A percentile compares a stretch with the other conserved stretches of the same genome.
Evolutionary conservation across 345 rosid species (phyloP).

Genomic region (Brassica incana): DNA sequence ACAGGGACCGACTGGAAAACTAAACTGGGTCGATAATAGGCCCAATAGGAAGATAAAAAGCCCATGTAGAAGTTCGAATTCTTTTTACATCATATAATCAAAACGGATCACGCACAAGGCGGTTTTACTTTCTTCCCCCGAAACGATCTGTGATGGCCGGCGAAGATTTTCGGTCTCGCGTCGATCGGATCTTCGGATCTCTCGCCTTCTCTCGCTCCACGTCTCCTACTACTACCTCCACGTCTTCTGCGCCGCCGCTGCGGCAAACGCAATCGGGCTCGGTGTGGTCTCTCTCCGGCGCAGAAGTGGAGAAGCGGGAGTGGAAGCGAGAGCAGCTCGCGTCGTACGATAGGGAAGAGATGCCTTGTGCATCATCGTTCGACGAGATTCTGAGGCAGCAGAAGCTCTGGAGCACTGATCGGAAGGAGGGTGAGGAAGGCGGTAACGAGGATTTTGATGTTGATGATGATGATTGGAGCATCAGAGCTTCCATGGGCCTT

Average conservation of each 20-base stretch:
- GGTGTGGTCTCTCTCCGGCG: slow-evolving; percentile 50
- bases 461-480: slow-evolving; percentile 51
- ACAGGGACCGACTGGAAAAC: neutral
- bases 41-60: neutral
- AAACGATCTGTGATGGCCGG: slow-evolving; percentile 40
- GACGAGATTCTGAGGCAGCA: slow-evolving; percentile 37
- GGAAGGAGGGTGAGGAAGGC: slow-evolving; percentile 35
- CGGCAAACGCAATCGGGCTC: slow-evolving; percentile 27
- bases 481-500: slow-evolving; percentile 70
- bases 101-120: slow-evolving; percentile 16
- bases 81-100: neutral
- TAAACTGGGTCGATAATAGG: neutral
- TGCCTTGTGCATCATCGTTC: slow-evolving; percentile 55
- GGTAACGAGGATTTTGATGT: slow-evolving; percentile 39
- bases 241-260: slow-evolving; percentile 30
- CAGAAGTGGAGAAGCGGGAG: slow-evolving; percentile 38
- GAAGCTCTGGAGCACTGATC: slow-evolving; percentile 20
- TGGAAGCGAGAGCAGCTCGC: slow-evolving; percentile 37
- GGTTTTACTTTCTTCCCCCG: slow-evolving; percentile 5
- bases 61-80: neutral
- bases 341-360: slow-evolving; percentile 48
- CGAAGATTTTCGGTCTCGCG: slow-evolving; percentile 56
- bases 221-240: slow-evolving; percentile 6
- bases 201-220: slow-evolving; percentile 44
- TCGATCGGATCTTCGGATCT: slow-evolving; percentile 58